Percentiles rank a stretch among this genome's conserved stretches.
phyloP scores from a whole-genome alignment of 1,284 basidiomycete genomes.

The Trametes hirsuta region DNA sequence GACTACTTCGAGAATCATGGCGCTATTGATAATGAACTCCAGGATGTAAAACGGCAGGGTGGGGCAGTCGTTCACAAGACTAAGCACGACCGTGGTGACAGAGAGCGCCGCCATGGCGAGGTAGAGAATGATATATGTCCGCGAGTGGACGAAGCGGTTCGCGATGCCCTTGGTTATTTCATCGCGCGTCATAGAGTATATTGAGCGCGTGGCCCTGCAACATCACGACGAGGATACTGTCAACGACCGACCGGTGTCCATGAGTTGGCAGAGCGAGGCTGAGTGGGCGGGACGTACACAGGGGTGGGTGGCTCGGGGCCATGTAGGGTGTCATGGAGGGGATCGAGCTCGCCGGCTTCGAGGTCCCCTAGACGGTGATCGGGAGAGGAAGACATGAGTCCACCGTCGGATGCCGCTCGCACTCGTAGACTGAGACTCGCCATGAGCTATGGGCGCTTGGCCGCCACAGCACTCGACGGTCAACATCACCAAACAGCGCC shows the following conservation, averaged over 20 bases:
- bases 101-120: constrained; percentile 88
- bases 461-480: not conserved
- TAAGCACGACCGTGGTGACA: constrained; percentile 89
- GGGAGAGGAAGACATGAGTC: constrained; percentile 33
- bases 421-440: constrained; percentile 24
- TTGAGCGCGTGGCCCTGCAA: constrained; percentile 70
- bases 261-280: constrained; percentile 31
- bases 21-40: constrained; percentile 87
- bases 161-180: constrained; percentile 83
- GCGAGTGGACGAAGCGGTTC: constrained; percentile 84
- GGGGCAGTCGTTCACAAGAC: constrained; percentile 79
- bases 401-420: constrained; percentile 26
- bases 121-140: constrained; percentile 84
- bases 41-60: constrained; percentile 85
- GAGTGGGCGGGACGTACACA: constrained; percentile 32
- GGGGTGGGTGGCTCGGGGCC: constrained; percentile 19
- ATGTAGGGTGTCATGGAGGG: constrained; percentile 29
- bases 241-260: constrained; percentile 26
- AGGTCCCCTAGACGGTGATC: constrained; percentile 39
- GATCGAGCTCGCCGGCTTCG: constrained; percentile 40
- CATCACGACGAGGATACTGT: constrained; percentile 28
- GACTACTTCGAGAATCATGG: constrained; percentile 92
- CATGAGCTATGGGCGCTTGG: constrained; percentile 16
- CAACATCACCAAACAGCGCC: constrained; percentile 27
- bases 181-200: constrained; percentile 77